Percentiles rank a stretch among this genome's conserved stretches.
Conservation (phyloP, 495 filamentous ascomycete genomes). For the Astrocystis sublimbata region DNA sequence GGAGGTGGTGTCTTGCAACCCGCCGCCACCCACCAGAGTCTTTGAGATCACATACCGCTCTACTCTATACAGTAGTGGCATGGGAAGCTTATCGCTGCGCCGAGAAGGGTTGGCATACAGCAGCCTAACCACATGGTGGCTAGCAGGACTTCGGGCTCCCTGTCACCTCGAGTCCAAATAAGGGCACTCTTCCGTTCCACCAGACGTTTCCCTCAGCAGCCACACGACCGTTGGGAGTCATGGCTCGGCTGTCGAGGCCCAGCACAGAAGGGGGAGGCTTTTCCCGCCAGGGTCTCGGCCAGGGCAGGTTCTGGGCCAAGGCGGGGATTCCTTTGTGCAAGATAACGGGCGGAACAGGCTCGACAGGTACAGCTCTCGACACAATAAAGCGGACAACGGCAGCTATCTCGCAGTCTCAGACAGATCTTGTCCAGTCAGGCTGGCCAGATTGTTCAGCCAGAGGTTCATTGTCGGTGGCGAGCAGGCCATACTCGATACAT, state of each 20-base stretch:
- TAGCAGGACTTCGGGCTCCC: not conserved
- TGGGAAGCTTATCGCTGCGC: conserved; percentile 8
- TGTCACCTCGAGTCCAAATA: conserved; percentile 7
- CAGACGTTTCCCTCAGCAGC: not conserved
- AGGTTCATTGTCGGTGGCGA: not conserved
- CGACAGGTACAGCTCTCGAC: not conserved
- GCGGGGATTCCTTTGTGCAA: not conserved
- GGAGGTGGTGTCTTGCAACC: not conserved
- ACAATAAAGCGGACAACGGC: not conserved
- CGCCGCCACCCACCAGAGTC: not conserved
- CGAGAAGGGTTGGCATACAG: conserved; percentile 9
- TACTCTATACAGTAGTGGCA: not conserved
- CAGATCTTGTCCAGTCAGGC: not conserved
- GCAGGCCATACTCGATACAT: no score
- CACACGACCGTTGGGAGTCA: not conserved
- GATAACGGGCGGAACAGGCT: no score
- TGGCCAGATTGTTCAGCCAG: not conserved
- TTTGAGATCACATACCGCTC: not conserved
- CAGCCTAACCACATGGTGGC: not conserved
- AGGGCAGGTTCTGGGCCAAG: not conserved
- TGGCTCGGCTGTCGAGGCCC: not conserved
- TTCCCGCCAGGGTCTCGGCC: conserved; percentile 7
- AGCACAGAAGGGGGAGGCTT: not conserved
- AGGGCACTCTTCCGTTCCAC: conserved; percentile 4
- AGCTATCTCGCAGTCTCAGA: not conserved